Evolutionary conservation across 1,284 basidiomycete genomes (phyloP).

Genomic region (Porphyrellus sp.): DNA sequence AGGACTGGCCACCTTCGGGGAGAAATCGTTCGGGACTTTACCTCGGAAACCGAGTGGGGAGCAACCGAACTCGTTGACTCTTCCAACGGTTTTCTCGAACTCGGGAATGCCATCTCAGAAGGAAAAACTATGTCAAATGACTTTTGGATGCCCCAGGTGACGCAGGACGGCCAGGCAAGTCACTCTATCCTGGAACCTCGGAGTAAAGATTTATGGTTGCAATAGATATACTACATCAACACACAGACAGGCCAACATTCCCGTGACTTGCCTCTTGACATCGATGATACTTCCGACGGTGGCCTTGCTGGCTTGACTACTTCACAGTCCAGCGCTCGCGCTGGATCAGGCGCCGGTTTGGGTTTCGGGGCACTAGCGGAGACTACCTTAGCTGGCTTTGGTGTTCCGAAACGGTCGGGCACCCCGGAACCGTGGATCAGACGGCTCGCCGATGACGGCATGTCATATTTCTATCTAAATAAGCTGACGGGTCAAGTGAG

Average conservation of each 20-base stretch:
- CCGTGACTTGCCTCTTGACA: conserved; percentile 77
- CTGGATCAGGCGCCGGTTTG: conserved; percentile 51
- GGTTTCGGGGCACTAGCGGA: conserved; percentile 38
- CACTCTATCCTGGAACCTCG: conserved; percentile 1
- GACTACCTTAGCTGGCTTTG: conserved; percentile 50
- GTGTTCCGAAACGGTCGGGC: conserved; percentile 51
- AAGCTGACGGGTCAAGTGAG: conserved; percentile 62
- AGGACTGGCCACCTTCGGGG: conserved; percentile 3
- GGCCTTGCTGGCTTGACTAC: conserved; percentile 56
- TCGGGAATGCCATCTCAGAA: conserved; percentile 12
- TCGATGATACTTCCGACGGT: conserved; percentile 57
- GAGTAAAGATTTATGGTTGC: background rate
- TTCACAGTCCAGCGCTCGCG: conserved; percentile 54
- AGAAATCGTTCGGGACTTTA: conserved; percentile 21
- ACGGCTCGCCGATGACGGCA: conserved; percentile 80
- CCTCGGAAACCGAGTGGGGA: conserved; percentile 29
- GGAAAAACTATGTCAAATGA: conserved; percentile 54
- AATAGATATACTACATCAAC: conserved; percentile 90
- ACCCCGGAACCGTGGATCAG: conserved; percentile 79
- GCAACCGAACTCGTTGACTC: conserved; percentile 15
- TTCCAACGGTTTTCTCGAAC: conserved; percentile 28
- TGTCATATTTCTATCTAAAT: conserved; percentile 79
- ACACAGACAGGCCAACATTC: conserved; percentile 85
- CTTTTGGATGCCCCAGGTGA: conserved; percentile 78
- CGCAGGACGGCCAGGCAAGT: conserved; percentile 68